Evolutionary conservation across 148 eudicot species (phyloP).

Genomic region (Fagopyrum esculentum): DNA sequence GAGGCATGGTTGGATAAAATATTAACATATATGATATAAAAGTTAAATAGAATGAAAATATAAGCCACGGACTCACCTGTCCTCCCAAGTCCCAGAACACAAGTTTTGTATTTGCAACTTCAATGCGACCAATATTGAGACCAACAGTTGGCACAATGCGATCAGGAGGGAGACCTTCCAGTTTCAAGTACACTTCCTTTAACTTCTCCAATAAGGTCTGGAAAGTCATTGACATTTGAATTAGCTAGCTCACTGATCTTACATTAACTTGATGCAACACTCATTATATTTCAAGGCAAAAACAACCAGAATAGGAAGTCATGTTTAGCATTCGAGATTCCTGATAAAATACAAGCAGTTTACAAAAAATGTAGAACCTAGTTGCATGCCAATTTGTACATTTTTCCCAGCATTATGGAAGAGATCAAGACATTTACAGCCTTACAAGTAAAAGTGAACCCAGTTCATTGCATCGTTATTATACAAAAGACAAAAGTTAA

Average conservation of each 20-base stretch:
- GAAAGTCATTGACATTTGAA: constrained; percentile 6
- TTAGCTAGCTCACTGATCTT: constrained; percentile 1
- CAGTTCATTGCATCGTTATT: neutral
- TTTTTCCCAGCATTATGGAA: neutral
- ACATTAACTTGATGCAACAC: neutral
- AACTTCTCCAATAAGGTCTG: constrained; percentile 89
- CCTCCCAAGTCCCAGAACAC: constrained; percentile 99
- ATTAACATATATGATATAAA: neutral
- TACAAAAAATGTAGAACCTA: neutral
- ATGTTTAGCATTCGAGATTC: neutral
- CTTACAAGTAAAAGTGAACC: neutral
- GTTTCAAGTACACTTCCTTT: constrained; percentile 74
- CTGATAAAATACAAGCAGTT: neutral
- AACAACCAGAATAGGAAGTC: neutral
- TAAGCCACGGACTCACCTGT: constrained; percentile 51
- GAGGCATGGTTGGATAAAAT: neutral
- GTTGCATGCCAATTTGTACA: neutral
- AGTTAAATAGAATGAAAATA: neutral
- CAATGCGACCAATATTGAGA: constrained; percentile 94
- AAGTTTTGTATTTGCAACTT: constrained; percentile 81
- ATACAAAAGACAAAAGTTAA: neutral
- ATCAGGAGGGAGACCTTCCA: constrained; percentile 92
- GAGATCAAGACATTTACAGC: neutral
- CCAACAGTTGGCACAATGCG: constrained; percentile 98
- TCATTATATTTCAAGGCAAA: neutral